Evolutionary conservation across 2,329 filamentous ascomycete genomes (phyloP), one percentile per base, ranked within the genome.

Genomic region (Claviceps humidiphila): DNA sequence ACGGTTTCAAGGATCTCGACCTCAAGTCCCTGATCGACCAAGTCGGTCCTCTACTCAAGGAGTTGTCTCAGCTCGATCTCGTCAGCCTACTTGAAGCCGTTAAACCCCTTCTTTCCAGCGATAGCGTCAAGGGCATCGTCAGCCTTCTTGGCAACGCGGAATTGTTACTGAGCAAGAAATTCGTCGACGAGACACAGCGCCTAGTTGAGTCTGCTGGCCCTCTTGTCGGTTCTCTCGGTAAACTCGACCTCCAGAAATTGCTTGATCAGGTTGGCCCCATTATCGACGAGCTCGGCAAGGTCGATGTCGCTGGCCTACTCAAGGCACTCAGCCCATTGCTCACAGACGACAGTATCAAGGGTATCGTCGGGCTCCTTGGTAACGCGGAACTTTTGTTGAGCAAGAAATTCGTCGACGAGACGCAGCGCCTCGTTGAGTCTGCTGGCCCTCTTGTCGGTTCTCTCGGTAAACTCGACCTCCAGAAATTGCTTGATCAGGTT

Each of bases 221-320:
- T 0, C 55, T 71, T 0, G 56, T 71, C 1, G 57, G 59, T 5
- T 63, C 60, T 2, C 55, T 71, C 5, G 61, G 61, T 44, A 63
- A 66, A 45, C 61, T 69, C 9, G 64, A 71, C 39, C 52, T 71
- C 0, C 51, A 62, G 50, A 63, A 61, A 6, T 22, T 64, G 0
- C 55, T 64, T 5, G 58, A 66, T 11, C 62, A 67, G 2, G 46
- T 70, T 1, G 60, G 60, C 5, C 68, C 68, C 0, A 54, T 72
- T 11, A 53, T 64, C 20, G 50, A 60, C 16, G 56, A 54, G 16
- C 43, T 64, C 2, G 56, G 62, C 56, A 63, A 66, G 43, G 54
- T 68, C 22, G 63, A 68, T 30, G 56, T 68, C 1, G 53, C 60
- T 16, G 62, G 62, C 1, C 55, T 68, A 1, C 42, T 68, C 0